Percentiles rank a stretch among this genome's conserved stretches.
These are phyloP conservation scores for Nelumbo lutea DNA, from an alignment of 164 flowering plant genomes.

Conservation along the genomic window DNA sequence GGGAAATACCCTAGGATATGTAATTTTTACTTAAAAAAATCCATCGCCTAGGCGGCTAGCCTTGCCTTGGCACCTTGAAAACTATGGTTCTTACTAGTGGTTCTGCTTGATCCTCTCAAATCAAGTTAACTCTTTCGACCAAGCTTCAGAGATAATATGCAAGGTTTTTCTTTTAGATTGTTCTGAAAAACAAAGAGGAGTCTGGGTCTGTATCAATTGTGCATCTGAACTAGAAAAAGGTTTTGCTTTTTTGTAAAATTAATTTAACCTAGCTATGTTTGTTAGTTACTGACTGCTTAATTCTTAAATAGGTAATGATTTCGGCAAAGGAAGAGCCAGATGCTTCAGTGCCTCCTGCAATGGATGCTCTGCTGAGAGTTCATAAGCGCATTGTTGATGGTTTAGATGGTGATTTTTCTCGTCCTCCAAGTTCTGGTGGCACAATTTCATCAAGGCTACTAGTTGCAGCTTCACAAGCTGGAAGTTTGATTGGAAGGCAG, in stretches of 20 bases:
- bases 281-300: conserved; percentile 2
- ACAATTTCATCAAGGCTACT: conserved; percentile 69
- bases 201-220: too few relatives aligned
- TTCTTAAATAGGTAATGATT: conserved; percentile 67
- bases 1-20: too few relatives aligned
- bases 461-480: conserved; percentile 87
- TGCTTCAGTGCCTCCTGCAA: conserved; percentile 75
- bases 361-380: conserved; percentile 87
- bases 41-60: too few relatives aligned
- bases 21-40: too few relatives aligned
- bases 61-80: too few relatives aligned
- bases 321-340: conserved; percentile 95
- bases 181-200: too few relatives aligned
- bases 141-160: too few relatives aligned
- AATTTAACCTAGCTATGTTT: background rate
- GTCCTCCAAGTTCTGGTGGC: conserved; percentile 38
- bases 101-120: too few relatives aligned
- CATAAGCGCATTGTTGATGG: conserved; percentile 83
- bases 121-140: too few relatives aligned
- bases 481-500: conserved; percentile 91
- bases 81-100: too few relatives aligned
- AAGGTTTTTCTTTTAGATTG: too few relatives aligned
- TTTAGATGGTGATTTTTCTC: conserved; percentile 56
- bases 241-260: background rate
- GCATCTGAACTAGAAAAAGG: too few relatives aligned